Conservation (phyloP, 441 rosid genomes). For the Pelargonium fulgidum region DNA sequence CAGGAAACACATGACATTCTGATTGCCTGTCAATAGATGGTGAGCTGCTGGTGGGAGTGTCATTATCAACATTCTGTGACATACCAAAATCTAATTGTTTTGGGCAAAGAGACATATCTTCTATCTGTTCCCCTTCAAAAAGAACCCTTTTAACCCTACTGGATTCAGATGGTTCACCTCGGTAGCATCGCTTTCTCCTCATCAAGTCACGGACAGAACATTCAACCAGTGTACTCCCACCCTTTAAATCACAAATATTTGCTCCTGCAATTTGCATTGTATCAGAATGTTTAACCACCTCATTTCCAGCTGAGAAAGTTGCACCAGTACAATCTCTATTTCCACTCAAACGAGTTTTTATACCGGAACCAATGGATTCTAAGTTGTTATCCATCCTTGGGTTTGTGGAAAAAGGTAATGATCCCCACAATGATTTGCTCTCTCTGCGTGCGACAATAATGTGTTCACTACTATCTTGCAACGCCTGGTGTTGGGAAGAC, state of each 20-base stretch:
- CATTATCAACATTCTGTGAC: conserved; percentile 21
- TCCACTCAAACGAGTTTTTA: conserved; percentile 28
- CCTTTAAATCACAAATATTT: conserved; percentile 28
- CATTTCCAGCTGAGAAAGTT: conserved; percentile 26
- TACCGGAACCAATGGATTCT: conserved; percentile 25
- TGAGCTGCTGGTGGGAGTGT: conserved; percentile 14
- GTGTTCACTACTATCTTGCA: conserved; percentile 25
- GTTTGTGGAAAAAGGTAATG: conserved; percentile 46
- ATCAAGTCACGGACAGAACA: conserved; percentile 83
- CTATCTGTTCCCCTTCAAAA: conserved; percentile 26
- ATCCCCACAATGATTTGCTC: conserved; percentile 57
- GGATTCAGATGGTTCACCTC: conserved; percentile 37
- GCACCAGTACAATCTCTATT: conserved; percentile 22
- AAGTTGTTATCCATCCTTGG: conserved; percentile 32
- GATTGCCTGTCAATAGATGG: conserved; percentile 6
- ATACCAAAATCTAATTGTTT: conserved; percentile 30
- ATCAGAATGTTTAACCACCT: conserved; percentile 28
- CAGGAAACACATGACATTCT: conserved; percentile 1
- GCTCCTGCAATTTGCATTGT: conserved; percentile 27
- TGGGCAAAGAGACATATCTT: conserved; percentile 19
- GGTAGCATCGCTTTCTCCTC: conserved; percentile 66
- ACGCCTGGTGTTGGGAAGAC: conserved; percentile 24
- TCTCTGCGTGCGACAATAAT: conserved; percentile 32
- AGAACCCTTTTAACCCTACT: conserved; percentile 30
- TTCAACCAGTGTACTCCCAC: conserved; percentile 33